Evolutionary conservation across 148 eudicot genomes (phyloP).

Genomic region (Simmondsia chinensis): DNA sequence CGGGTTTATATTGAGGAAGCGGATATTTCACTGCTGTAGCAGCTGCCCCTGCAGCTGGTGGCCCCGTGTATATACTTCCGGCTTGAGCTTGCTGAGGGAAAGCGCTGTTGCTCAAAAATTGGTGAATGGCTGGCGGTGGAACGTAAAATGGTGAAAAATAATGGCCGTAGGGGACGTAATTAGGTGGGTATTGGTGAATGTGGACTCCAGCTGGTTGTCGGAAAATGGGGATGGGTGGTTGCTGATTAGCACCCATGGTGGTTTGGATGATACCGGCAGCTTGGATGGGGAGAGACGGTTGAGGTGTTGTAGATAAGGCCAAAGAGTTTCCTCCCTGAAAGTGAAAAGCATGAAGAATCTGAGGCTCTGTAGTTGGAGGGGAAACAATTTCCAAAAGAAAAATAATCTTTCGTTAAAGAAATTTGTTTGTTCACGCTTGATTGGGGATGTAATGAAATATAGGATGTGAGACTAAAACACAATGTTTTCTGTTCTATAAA

Average conservation of each 20-base stretch:
- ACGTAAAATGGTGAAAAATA: conserved; percentile 56
- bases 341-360: not conserved
- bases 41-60: conserved; percentile 34
- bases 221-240: conserved; percentile 54
- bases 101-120: conserved; percentile 53
- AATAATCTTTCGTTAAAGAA: too few relatives aligned
- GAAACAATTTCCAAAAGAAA: too few relatives aligned
- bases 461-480: too few relatives aligned
- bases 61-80: conserved; percentile 50
- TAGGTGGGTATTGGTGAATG: conserved; percentile 68
- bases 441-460: too few relatives aligned
- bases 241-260: conserved; percentile 52
- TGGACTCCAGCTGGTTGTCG: conserved; percentile 76
- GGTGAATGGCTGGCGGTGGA: conserved; percentile 70
- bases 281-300: conserved; percentile 49
- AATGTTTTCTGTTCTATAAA: too few relatives aligned
- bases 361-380: too few relatives aligned
- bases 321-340: conserved; percentile 62
- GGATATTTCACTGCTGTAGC: conserved; percentile 41
- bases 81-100: conserved; percentile 72
- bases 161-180: conserved; percentile 61
- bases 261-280: conserved; percentile 60
- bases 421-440: too few relatives aligned
- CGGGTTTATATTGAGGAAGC: conserved; percentile 62
- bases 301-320: conserved; percentile 44